Percentiles rank a stretch among this genome's conserved stretches.
These are phyloP conservation scores for Melampsora larici-populina DNA, from an alignment of 1,284 basidiomycete species.

Conservation along the genomic window DNA sequence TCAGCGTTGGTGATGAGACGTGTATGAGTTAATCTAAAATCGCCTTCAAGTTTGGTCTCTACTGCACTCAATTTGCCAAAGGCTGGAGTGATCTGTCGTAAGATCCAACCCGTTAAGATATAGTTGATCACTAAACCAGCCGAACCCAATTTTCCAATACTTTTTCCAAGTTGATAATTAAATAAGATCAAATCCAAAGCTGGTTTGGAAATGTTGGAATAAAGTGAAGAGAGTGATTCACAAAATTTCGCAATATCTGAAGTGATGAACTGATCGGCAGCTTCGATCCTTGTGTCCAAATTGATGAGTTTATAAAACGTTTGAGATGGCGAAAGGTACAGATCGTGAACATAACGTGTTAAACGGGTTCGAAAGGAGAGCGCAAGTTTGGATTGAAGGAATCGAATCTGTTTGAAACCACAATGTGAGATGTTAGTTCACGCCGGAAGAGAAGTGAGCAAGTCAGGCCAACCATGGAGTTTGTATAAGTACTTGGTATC, in stretches of 20 bases:
- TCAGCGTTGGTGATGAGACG: conserved; percentile 85
- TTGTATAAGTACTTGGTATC: conserved; percentile 90
- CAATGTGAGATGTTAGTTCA: conserved; percentile 30
- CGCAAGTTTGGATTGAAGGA: conserved; percentile 84
- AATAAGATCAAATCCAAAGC: conserved; percentile 88
- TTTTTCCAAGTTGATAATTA: conserved; percentile 81
- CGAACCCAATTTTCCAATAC: conserved; percentile 73
- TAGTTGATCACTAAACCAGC: conserved; percentile 78
- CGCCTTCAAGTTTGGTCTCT: conserved; percentile 77
- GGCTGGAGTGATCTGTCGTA: conserved; percentile 80
- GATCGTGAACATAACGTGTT: conserved; percentile 85
- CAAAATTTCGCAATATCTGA: conserved; percentile 89
- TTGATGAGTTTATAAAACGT: conserved; percentile 61
- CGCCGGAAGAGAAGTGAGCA: background rate
- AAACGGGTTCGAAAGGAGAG: conserved; percentile 79
- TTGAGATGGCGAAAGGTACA: conserved; percentile 73
- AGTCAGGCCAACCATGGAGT: conserved; percentile 70
- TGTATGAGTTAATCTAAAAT: conserved; percentile 83
- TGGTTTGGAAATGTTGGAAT: conserved; percentile 75
- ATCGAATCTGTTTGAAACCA: conserved; percentile 66
- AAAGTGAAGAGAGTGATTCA: conserved; percentile 78
- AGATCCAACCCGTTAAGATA: conserved; percentile 74
- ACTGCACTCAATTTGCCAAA: conserved; percentile 88
- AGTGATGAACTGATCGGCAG: conserved; percentile 64
- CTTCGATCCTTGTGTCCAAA: conserved; percentile 50